Evolutionary conservation across 495 filamentous ascomycete genomes (phyloP).

Genomic region (Amorphotheca resinae): DNA sequence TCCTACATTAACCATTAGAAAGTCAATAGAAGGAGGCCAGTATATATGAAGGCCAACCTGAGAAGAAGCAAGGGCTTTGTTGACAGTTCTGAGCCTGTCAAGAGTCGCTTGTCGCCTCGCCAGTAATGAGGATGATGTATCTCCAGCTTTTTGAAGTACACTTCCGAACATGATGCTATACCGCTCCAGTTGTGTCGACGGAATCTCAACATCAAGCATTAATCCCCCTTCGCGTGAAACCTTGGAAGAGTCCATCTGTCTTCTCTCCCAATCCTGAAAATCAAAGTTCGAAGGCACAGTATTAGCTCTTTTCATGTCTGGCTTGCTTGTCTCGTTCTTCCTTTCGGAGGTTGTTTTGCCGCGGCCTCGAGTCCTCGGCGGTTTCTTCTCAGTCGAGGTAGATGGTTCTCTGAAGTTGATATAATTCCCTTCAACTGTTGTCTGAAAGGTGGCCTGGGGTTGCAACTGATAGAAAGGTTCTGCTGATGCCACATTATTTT

Average conservation of each 20-base stretch:
- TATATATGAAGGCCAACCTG: conserved; percentile 22
- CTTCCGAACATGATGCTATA: conserved; percentile 92
- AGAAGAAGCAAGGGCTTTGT: conserved; percentile 26
- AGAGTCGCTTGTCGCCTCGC: conserved; percentile 57
- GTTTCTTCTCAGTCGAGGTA: not conserved
- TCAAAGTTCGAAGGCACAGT: conserved; percentile 16
- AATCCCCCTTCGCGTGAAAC: conserved; percentile 1
- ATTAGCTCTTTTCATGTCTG: conserved; percentile 15
- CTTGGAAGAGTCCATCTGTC: conserved; percentile 3
- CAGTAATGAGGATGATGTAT: conserved; percentile 36
- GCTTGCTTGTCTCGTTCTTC: conserved; percentile 10
- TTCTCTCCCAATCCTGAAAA: conserved; percentile 3
- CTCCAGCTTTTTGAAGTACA: conserved; percentile 39
- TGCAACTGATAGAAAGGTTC: conserved; percentile 21
- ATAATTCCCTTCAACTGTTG: conserved; percentile 3
- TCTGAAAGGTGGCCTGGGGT: conserved; percentile 3
- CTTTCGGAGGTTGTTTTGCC: conserved; percentile 6
- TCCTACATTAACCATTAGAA: too few species aligned
- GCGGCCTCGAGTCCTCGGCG: conserved; percentile 4
- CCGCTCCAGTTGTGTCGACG: conserved; percentile 65
- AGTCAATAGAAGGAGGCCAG: conserved; percentile 5
- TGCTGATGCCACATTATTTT: conserved; percentile 17
- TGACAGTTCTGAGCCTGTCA: conserved; percentile 45
- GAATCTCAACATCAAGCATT: conserved; percentile 67
- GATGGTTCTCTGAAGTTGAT: not conserved